phyloP scores from a whole-genome alignment of 768 basidiomycete species.

The Neoboletus magnificus region DNA sequence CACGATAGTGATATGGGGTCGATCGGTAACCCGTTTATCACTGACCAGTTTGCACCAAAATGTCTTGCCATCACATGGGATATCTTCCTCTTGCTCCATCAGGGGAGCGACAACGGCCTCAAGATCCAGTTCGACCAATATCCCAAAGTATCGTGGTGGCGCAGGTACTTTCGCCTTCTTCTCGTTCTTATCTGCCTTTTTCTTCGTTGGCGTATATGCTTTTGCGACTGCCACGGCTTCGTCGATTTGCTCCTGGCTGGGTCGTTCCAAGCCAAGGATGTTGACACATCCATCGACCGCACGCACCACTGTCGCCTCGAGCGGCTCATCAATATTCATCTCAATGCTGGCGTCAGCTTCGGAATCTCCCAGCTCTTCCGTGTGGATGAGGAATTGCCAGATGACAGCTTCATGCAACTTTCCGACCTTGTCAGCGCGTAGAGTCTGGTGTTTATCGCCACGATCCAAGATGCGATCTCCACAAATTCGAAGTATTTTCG shows the following conservation, averaged over 20 bases:
- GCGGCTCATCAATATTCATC: slow-evolving; percentile 55
- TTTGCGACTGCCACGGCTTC: slow-evolving; percentile 40
- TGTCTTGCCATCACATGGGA: slow-evolving; percentile 27
- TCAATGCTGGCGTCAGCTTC: slow-evolving; percentile 71
- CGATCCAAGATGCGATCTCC: slow-evolving; percentile 68
- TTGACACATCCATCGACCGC: slow-evolving; percentile 57
- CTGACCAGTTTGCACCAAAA: slow-evolving; percentile 51
- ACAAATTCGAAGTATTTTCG: slow-evolving; percentile 72
- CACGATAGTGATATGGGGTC: slow-evolving; percentile 86
- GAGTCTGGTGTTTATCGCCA: slow-evolving; percentile 82
- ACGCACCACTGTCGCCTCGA: slow-evolving; percentile 53
- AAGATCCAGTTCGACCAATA: slow-evolving; percentile 73
- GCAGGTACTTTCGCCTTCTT: slow-evolving; percentile 27
- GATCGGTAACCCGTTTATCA: slow-evolving; percentile 45
- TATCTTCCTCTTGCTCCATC: slow-evolving; percentile 36
- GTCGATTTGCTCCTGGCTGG: slow-evolving; percentile 52
- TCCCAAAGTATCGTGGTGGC: slow-evolving; percentile 68
- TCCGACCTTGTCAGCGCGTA: slow-evolving; percentile 53
- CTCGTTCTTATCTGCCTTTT: slow-evolving; percentile 1
- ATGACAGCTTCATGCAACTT: slow-evolving; percentile 75
- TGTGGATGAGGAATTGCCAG: slow-evolving; percentile 70
- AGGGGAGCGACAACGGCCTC: slow-evolving; percentile 40
- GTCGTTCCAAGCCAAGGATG: slow-evolving; percentile 52
- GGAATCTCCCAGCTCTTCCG: slow-evolving; percentile 54
- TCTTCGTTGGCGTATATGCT: slow-evolving; percentile 37